These are phyloP conservation scores for Truncatella angustata DNA, from an alignment of 2,329 filamentous ascomycete species.

Conservation along the genomic window DNA sequence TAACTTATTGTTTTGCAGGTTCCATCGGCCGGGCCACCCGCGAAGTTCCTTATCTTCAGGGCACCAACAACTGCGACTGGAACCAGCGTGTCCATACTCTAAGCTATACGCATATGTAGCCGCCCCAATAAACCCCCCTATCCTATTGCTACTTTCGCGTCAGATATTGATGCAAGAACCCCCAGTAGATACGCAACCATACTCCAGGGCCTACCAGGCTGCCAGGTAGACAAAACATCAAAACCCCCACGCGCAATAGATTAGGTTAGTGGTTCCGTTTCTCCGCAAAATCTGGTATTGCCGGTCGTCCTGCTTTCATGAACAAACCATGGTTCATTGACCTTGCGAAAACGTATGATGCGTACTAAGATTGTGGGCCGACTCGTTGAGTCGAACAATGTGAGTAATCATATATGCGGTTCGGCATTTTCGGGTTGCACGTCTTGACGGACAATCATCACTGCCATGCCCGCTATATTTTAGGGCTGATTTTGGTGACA, in stretches of 20 bases:
- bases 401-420: not conserved
- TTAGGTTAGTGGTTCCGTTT: not conserved
- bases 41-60: not conserved
- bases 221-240: too few relatives aligned
- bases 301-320: not conserved
- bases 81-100: too few relatives aligned
- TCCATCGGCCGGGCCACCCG: not conserved
- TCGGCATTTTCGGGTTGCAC: not conserved
- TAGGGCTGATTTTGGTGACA: not conserved
- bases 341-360: not conserved
- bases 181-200: too few relatives aligned
- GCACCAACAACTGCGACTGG: not conserved
- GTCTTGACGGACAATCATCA: too few relatives aligned
- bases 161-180: too few relatives aligned
- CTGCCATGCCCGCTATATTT: too few relatives aligned
- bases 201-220: too few relatives aligned
- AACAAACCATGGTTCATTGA: not conserved
- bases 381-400: not conserved
- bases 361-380: not conserved
- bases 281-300: not conserved
- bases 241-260: not conserved
- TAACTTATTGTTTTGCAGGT: not conserved
- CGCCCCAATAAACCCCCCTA: too few relatives aligned
- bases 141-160: too few relatives aligned
- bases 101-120: too few relatives aligned